A percentile compares a stretch with the other conserved stretches of the same genome.
phyloP scores from a whole-genome alignment of 345 rosid genomes.

The Eucalyptus pauciflora region DNA sequence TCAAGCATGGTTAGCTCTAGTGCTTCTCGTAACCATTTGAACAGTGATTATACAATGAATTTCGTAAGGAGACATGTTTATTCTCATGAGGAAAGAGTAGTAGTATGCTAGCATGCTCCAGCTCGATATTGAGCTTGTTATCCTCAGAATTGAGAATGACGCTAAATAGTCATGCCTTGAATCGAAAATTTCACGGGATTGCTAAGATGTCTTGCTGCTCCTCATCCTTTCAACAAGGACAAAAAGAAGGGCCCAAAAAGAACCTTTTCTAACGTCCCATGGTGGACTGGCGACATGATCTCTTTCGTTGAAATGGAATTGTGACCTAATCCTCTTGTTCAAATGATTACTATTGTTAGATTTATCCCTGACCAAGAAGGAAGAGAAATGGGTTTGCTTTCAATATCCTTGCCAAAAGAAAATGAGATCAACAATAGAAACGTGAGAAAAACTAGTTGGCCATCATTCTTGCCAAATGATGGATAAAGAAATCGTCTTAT shows the following conservation, averaged over 20 bases:
- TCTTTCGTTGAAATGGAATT: not conserved
- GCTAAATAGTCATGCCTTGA: not conserved
- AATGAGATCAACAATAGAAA: not conserved
- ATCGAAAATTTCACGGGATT: not conserved
- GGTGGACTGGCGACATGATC: not conserved
- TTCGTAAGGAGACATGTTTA: not conserved
- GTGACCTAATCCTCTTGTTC: not conserved
- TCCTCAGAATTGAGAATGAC: not conserved
- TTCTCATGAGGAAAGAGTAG: not conserved
- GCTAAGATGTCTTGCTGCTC: not conserved
- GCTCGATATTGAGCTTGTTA: not conserved
- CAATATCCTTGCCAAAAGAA: not conserved
- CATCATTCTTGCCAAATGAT: not conserved
- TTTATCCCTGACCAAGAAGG: not conserved
- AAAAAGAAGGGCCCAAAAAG: not conserved
- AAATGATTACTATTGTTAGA: not conserved
- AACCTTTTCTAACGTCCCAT: not conserved
- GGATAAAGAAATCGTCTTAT: not conserved
- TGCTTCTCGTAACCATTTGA: not conserved
- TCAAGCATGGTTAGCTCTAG: not conserved
- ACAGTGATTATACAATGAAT: not conserved
- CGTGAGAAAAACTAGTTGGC: not conserved
- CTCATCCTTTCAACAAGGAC: not conserved
- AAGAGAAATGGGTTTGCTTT: not conserved
- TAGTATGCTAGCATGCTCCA: not conserved